Evolutionary conservation across 306 rosid genomes (phyloP), one percentile per base, ranked within the genome.

Genomic region (Arachis hypogaea): DNA sequence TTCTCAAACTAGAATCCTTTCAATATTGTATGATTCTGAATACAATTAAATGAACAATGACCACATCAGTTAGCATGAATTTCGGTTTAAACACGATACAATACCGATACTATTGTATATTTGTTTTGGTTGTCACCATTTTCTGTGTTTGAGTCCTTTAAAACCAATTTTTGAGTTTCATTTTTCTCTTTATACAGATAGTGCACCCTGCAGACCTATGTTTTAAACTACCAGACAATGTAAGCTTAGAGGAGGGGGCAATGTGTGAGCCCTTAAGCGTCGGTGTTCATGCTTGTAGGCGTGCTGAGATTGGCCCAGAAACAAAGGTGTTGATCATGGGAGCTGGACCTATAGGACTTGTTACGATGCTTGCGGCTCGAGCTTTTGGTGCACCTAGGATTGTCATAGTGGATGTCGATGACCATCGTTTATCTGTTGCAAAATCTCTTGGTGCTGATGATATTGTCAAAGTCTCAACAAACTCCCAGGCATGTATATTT

Each of bases 291-390:
- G 97, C 97, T 68, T 90, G 98, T 74, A 85, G 98, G 52, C 79
- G 98, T 74, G 96, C 96, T 44, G 78, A 82, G 71, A 78, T 90
- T 57, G 93, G 98, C 56, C 97, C 97, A 2, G 97, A 90, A 67
- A 90, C 88, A 33, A 90, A 86, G 77, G 90, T 93, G 51, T 63
- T 93, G 93, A 63, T 89, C 76, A 86, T 93, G 90, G 96, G 92
- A 80, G 96, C 98, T 11, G 98, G 98, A 77, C 98, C 98, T 4
- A 93, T 93, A 44, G 97, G 98, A 72, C 96, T 93, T 18, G 97
- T 93, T 65, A 83, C 97, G 29, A 45, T 90, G 92, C 91, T 90
- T 51, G 87, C 98, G 50, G 98, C 96, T 57, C 96, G 86, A 0
- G 98, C 98, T 59, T 90, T 90, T 56, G 92, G 98, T 6, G 90